Percentiles rank a stretch among this genome's conserved stretches.
These are phyloP conservation scores for Kodamaea laetipori DNA, from an alignment of 805 yeast genomes.

Conservation along the genomic window DNA sequence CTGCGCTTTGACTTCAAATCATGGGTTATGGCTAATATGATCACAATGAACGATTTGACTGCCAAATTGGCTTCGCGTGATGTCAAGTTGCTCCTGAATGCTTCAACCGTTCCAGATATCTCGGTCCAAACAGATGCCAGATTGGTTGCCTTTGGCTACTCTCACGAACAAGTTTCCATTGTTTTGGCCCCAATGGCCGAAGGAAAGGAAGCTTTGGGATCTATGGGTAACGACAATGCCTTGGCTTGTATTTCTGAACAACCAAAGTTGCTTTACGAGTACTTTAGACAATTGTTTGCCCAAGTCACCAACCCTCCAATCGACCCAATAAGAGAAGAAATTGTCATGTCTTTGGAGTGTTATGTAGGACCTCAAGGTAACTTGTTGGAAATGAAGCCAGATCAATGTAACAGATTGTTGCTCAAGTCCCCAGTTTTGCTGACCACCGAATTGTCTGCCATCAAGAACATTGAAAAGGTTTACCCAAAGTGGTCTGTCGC, in stretches of 20 bases:
- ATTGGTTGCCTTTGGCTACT: slow-evolving; percentile 84
- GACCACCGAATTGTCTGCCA: slow-evolving; percentile 70
- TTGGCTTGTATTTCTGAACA: slow-evolving; percentile 92
- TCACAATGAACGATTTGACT: slow-evolving; percentile 76
- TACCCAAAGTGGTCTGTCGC: slow-evolving; percentile 87
- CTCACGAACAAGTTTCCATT: slow-evolving; percentile 86
- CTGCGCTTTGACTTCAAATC: slow-evolving; percentile 87
- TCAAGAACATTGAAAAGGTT: slow-evolving; percentile 68
- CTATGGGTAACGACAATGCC: slow-evolving; percentile 98
- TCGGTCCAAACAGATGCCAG: slow-evolving; percentile 81
- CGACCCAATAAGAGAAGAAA: slow-evolving; percentile 95
- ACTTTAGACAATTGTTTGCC: slow-evolving; percentile 94
- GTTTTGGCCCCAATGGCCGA: slow-evolving; percentile 93
- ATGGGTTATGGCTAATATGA: slow-evolving; percentile 86
- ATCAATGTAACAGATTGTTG: slow-evolving; percentile 86
- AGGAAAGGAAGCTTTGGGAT: slow-evolving; percentile 94
- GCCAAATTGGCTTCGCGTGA: slow-evolving; percentile 53
- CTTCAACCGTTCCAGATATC: slow-evolving; percentile 20
- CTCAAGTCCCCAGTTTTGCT: slow-evolving; percentile 82
- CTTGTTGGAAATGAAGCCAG: slow-evolving; percentile 85
- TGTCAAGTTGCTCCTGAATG: slow-evolving; percentile 22
- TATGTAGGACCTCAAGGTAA: slow-evolving; percentile 99
- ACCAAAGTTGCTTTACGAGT: slow-evolving; percentile 87
- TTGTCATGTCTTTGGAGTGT: slow-evolving; percentile 97
- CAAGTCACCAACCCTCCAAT: slow-evolving; percentile 99